Conservation (phyloP, 2,329 filamentous ascomycete genomes). For the Penicillium sp. region DNA sequence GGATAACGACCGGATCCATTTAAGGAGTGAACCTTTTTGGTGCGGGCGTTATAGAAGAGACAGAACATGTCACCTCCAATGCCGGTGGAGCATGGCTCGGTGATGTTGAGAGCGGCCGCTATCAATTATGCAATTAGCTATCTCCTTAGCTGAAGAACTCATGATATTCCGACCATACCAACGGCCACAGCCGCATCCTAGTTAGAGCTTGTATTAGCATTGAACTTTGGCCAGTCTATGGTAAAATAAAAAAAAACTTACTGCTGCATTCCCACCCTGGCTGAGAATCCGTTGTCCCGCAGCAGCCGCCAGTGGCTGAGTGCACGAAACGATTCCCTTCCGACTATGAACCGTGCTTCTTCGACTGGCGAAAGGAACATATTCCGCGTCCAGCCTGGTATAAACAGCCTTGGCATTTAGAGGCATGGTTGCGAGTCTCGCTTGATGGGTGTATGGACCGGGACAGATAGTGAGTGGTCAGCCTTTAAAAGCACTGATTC, state of each 20-base stretch:
- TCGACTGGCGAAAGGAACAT: constrained; percentile 54
- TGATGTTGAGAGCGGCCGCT: constrained; percentile 89
- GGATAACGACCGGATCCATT: constrained; percentile 90
- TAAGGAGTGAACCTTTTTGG: constrained; percentile 72
- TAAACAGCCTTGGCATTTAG: constrained; percentile 48
- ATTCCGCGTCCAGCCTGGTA: constrained; percentile 43
- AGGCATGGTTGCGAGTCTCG: constrained; percentile 34
- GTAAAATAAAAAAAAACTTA: constrained; percentile 46
- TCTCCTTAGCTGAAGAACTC: not conserved
- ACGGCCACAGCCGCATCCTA: constrained; percentile 95
- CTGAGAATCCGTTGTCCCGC: constrained; percentile 81
- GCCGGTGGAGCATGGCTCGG: constrained; percentile 85
- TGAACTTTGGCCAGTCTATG: not conserved
- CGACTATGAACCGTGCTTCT: constrained; percentile 91
- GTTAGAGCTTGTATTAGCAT: not conserved
- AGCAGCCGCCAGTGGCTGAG: constrained; percentile 81
- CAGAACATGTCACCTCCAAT: constrained; percentile 98
- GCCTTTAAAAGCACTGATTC: too few relatives aligned
- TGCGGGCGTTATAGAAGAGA: constrained; percentile 80
- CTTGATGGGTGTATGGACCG: constrained; percentile 9
- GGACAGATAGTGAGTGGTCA: too few relatives aligned
- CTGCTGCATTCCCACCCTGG: constrained; percentile 86
- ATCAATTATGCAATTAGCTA: constrained; percentile 9
- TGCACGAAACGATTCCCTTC: constrained; percentile 82
- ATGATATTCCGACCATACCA: constrained; percentile 47